A percentile compares a stretch with the other conserved stretches of the same genome.
Conservation (phyloP, 176 grass and related monocot species). For the Pontederia crassipes region DNA sequence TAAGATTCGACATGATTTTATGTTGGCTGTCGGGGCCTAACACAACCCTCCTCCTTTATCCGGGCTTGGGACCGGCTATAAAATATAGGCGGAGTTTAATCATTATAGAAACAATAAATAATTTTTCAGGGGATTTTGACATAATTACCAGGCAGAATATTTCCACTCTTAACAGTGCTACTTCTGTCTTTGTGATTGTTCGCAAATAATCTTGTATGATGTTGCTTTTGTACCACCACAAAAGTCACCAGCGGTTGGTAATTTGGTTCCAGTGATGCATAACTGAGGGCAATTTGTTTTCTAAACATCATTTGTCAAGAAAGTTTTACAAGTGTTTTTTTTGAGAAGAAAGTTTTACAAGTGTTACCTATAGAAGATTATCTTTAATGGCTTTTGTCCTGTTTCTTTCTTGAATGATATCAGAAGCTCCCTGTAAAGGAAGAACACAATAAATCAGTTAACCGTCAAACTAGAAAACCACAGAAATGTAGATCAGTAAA, state of each 20-base stretch:
- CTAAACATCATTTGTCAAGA: neutral
- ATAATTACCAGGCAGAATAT: conserved; percentile 83
- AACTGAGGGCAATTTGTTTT: neutral
- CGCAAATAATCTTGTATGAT: conserved; percentile 92
- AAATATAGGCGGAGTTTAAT: no score
- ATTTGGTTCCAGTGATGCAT: conserved; percentile 90
- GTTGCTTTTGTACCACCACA: conserved; percentile 97
- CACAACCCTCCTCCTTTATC: no score
- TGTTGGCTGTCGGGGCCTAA: no score
- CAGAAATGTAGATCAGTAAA: no score
- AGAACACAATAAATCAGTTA: neutral
- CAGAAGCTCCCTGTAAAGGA: conserved; percentile 60
- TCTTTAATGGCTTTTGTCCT: conserved; percentile 82
- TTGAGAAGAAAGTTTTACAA: neutral
- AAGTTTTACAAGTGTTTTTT: no score
- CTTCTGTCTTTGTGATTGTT: conserved; percentile 99
- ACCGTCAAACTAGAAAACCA: no score
- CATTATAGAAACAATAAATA: no score
- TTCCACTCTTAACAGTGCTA: conserved; percentile 89
- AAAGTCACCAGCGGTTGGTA: conserved; percentile 98
- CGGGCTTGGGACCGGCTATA: no score
- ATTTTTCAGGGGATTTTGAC: no score
- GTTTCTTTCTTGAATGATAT: conserved; percentile 97
- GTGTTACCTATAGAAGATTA: conserved; percentile 55
- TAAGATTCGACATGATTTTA: no score